Conservation (phyloP, 2,329 filamentous ascomycete species). For the Westerdykella aurantiaca region DNA sequence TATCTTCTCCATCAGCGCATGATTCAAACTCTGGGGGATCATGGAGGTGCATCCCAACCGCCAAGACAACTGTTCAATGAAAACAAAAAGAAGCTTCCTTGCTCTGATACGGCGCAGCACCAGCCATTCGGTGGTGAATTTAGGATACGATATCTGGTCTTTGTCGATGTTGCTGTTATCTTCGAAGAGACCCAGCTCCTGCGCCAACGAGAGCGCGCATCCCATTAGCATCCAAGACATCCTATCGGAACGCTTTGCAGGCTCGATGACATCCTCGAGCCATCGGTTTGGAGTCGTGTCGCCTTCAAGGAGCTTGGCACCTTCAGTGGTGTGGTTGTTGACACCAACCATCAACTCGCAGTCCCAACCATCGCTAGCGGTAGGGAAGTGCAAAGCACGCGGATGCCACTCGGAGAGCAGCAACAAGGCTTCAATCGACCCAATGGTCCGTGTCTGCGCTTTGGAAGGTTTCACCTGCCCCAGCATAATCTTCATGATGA, state of each 20-base stretch:
- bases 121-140: slow-evolving; percentile 25
- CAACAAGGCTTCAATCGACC: slow-evolving; percentile 50
- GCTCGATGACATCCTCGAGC: slow-evolving; percentile 51
- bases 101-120: slow-evolving; percentile 29
- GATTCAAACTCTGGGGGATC: slow-evolving; percentile 44
- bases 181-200: slow-evolving; percentile 50
- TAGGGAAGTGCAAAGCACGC: slow-evolving; percentile 50
- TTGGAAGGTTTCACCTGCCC: slow-evolving; percentile 50
- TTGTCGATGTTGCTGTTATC: slow-evolving; percentile 34
- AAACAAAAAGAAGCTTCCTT: slow-evolving; percentile 39
- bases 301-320: slow-evolving; percentile 29
- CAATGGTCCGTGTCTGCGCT: slow-evolving; percentile 46
- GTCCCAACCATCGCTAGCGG: slow-evolving; percentile 51
- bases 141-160: slow-evolving; percentile 31
- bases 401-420: slow-evolving; percentile 55
- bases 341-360: slow-evolving; percentile 45
- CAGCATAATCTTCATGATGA: slow-evolving; percentile 50
- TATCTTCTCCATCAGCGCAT: slow-evolving; percentile 37
- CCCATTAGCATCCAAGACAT: slow-evolving; percentile 59
- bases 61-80: slow-evolving; percentile 49
- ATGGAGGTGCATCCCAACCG: slow-evolving; percentile 49
- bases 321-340: slow-evolving; percentile 36
- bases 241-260: slow-evolving; percentile 50
- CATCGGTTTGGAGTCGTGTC: slow-evolving; percentile 40
- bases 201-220: slow-evolving; percentile 48